Conservation (phyloP, 495 filamentous ascomycete species). For the Aspergillus indologenus region DNA sequence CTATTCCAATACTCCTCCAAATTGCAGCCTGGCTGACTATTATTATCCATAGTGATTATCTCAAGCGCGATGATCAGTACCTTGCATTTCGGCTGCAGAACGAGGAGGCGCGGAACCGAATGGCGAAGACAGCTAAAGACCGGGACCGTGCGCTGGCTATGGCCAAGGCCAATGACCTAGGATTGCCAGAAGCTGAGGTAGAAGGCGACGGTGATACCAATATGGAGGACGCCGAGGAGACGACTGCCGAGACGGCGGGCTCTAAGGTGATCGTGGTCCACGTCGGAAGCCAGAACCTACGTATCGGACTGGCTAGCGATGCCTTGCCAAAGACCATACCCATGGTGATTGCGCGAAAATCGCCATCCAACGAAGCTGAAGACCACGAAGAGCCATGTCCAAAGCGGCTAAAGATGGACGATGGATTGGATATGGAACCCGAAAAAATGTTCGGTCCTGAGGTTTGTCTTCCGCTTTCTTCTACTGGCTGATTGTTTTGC, state of each 20-base stretch:
- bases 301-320: constrained; percentile 91
- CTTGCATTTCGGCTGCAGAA: constrained; percentile 81
- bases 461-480: constrained; percentile 41
- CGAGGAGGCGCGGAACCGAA: constrained; percentile 73
- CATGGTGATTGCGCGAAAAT: constrained; percentile 83
- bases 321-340: constrained; percentile 90
- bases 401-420: constrained; percentile 76
- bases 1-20: background rate
- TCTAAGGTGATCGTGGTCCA: constrained; percentile 96
- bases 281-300: constrained; percentile 94
- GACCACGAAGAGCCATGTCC: constrained; percentile 80
- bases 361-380: constrained; percentile 73
- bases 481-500: background rate
- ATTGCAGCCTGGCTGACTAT: background rate
- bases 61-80: constrained; percentile 96
- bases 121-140: constrained; percentile 81
- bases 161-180: constrained; percentile 47
- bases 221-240: constrained; percentile 58
- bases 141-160: constrained; percentile 79
- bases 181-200: constrained; percentile 48
- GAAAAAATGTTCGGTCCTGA: constrained; percentile 85
- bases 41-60: constrained; percentile 67
- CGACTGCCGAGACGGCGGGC: constrained; percentile 61
- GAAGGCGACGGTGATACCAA: constrained; percentile 60
- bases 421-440: constrained; percentile 54